Evolutionary conservation across 305 asterid genomes (phyloP), one percentile per base, ranked within the genome.

Genomic region (Salvia sclarea): DNA sequence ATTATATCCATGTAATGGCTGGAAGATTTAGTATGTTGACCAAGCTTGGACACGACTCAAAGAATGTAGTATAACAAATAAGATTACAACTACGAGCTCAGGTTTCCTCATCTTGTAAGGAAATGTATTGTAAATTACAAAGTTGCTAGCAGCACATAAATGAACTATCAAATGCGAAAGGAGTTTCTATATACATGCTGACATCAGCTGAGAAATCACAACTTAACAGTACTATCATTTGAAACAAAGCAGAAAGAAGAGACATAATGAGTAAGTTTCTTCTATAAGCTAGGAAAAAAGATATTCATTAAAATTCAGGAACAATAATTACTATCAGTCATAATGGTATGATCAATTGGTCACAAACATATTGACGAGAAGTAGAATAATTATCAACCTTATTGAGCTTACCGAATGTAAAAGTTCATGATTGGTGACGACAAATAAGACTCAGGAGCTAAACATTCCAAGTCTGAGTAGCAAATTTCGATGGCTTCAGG

Each of bases 341-440:
- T n/a, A 41, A 53, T 20, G 22, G 18, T 56, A 25, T 33, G 28
- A n/a, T n/a, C n/a, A n/a, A n/a, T n/a, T n/a, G n/a, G 37, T 37
- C 11, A 56, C 53, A 30, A 49, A 3, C 11, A 61, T 17, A 17
- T 5, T 11, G 53, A 49, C 17, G 20, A 24, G 33, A 21, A 24
- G 53, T 20, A 57, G 52, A 48, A 47, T 10, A 64, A 40, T 54
- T 37, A 58, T 41, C n/a, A 59, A 73, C 31, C 38, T 45, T 72
- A 64, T 31, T 37, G 64, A 78, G 38, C 91, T 85, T 82, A 94
- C 99, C 85, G 77, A 52, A 91, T 89, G 82, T 94, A 94, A 80
- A 91, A 91, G 69, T 91, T 94, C 91, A 94, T 91, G 76, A 94
- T 86, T 63, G 86, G 73, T 67, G 98, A 94, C 18, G 97, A 81